Percentiles rank a stretch among this genome's conserved stretches.
Evolutionary conservation across 352 stramenopile species (phyloP).

Genomic region (Pythium oligandrum): DNA sequence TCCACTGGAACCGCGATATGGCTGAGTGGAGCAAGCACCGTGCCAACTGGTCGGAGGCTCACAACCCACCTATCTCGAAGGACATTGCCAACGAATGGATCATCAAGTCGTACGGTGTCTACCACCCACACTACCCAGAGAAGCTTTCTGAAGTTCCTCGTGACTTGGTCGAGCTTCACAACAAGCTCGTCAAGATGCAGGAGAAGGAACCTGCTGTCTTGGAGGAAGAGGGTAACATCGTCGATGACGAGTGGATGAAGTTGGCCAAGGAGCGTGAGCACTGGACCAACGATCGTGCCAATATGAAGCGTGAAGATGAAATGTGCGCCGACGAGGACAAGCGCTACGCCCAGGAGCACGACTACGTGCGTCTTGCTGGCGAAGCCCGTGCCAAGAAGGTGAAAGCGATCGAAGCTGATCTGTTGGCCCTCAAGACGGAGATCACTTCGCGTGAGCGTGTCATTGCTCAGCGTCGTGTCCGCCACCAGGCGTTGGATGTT

Average conservation of each 20-base stretch:
- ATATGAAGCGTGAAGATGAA: conserved; percentile 88
- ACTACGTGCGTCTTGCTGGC: conserved; percentile 66
- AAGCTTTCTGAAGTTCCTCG: conserved; percentile 44
- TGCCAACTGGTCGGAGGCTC: conserved; percentile 80
- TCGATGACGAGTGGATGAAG: conserved; percentile 89
- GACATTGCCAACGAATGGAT: conserved; percentile 87
- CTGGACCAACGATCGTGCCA: conserved; percentile 81
- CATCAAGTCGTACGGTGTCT: conserved; percentile 82
- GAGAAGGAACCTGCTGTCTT: conserved; percentile 74
- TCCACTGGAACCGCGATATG: conserved; percentile 88
- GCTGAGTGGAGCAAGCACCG: conserved; percentile 84
- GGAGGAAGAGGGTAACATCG: conserved; percentile 75
- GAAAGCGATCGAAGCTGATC: conserved; percentile 71
- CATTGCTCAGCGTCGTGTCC: conserved; percentile 68
- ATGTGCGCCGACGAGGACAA: conserved; percentile 83
- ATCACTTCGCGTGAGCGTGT: conserved; percentile 63
- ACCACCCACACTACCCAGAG: conserved; percentile 44
- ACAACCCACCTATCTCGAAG: conserved; percentile 85
- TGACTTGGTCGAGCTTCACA: conserved; percentile 69
- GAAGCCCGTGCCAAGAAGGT: conserved; percentile 84
- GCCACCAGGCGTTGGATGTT: conserved; percentile 69
- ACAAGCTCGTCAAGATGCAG: conserved; percentile 78
- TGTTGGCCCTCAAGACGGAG: conserved; percentile 75
- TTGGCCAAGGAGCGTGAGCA: conserved; percentile 85
- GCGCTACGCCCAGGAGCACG: conserved; percentile 83